Conservation (phyloP, 345 rosid species). For the Gossypium longicalyx region DNA sequence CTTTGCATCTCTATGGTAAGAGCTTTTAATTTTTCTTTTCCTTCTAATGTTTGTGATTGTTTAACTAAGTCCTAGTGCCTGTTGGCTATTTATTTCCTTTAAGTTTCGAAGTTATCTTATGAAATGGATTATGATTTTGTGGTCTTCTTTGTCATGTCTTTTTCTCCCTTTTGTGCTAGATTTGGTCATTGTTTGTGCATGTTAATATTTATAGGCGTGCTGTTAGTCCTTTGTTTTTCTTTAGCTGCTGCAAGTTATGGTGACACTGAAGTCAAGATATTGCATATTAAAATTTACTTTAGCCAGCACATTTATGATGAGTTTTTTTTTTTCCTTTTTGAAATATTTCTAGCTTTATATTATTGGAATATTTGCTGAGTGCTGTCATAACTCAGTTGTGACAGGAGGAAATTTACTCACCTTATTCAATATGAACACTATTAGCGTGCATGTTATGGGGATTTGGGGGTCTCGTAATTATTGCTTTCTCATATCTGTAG, state of each 20-base stretch:
- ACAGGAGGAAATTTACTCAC: not conserved
- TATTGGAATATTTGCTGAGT: not conserved
- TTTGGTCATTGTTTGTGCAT: conserved; percentile 2
- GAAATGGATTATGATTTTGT: conserved; percentile 2
- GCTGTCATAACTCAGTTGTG: not conserved
- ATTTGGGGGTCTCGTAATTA: not conserved
- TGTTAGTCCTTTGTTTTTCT: not conserved
- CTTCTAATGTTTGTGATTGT: not conserved
- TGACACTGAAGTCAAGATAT: not conserved
- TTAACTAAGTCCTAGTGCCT: not conserved
- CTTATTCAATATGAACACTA: not conserved
- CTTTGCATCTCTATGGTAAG: conserved; percentile 87
- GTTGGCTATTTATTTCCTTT: not conserved
- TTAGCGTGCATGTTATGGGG: not conserved
- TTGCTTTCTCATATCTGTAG: not conserved
- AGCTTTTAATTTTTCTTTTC: conserved; percentile 11
- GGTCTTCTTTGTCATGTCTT: not conserved
- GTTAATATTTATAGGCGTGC: not conserved
- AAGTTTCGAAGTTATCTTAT: not conserved
- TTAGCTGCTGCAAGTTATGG: not conserved
- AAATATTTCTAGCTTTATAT: not conserved
- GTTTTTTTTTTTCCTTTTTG: not conserved
- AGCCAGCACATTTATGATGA: not conserved
- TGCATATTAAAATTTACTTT: not conserved
- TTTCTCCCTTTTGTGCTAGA: not conserved